Percentiles rank a stretch among this genome's conserved stretches.
phyloP scores from a whole-genome alignment of 805 yeast species.

The Hagleromyces aurorensis region DNA sequence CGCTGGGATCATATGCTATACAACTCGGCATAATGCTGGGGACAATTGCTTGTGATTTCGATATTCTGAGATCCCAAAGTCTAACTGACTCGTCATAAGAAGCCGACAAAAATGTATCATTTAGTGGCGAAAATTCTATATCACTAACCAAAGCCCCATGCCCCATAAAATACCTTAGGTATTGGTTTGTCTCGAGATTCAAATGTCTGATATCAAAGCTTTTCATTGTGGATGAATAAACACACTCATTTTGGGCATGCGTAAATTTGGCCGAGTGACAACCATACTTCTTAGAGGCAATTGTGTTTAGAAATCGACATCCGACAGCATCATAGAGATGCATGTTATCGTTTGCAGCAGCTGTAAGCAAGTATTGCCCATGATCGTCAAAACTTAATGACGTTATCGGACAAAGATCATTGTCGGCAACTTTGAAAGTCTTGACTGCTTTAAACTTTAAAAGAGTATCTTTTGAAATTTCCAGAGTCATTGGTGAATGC shows the following conservation, averaged over 20 bases:
- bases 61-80: conserved; percentile 75
- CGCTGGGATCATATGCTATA: conserved; percentile 77
- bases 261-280: conserved; percentile 81
- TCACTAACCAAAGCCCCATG: conserved; percentile 71
- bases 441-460: conserved; percentile 37
- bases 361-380: conserved; percentile 67
- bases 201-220: conserved; percentile 72
- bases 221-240: conserved; percentile 77
- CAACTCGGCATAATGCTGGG: conserved; percentile 47
- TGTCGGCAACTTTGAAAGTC: conserved; percentile 41
- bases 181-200: conserved; percentile 68
- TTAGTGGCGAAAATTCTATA: conserved; percentile 64
- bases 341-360: conserved; percentile 76
- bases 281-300: conserved; percentile 86
- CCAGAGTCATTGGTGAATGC: conserved; percentile 10
- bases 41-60: conserved; percentile 55
- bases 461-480: conserved; percentile 24
- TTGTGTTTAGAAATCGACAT: conserved; percentile 61
- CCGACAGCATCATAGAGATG: conserved; percentile 71
- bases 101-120: conserved; percentile 56
- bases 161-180: conserved; percentile 78
- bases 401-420: conserved; percentile 48
- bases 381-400: conserved; percentile 74
- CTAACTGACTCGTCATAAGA: conserved; percentile 74
- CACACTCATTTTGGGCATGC: conserved; percentile 59